Percentiles rank a stretch among this genome's conserved stretches.
These are phyloP conservation scores for Exophiala sp. DNA, from an alignment of 2,329 filamentous ascomycete genomes.

Conservation along the genomic window DNA sequence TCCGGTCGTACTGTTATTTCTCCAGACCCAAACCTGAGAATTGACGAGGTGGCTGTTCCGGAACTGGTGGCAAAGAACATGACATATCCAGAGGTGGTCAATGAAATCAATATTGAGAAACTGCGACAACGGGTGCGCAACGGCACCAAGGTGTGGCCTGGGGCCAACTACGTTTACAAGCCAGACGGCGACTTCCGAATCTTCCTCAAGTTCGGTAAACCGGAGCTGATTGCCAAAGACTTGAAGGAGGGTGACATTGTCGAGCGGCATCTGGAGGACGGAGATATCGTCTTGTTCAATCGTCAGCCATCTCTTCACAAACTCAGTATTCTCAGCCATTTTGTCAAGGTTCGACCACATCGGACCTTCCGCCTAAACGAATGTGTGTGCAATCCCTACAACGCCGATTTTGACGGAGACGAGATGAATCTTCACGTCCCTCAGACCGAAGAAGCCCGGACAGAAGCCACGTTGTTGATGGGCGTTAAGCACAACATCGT, in stretches of 20 bases:
- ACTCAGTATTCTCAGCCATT: constrained; percentile 94
- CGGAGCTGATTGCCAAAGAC: constrained; percentile 63
- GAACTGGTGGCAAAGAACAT: constrained; percentile 89
- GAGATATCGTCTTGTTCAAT: constrained; percentile 95
- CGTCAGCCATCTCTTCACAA: constrained; percentile 97
- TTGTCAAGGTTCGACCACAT: constrained; percentile 88
- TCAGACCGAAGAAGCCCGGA: constrained; percentile 91
- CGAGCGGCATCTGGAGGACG: constrained; percentile 89
- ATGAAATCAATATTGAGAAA: constrained; percentile 78
- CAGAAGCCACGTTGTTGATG: constrained; percentile 94
- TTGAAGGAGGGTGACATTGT: constrained; percentile 81
- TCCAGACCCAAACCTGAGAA: constrained; percentile 86
- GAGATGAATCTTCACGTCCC: constrained; percentile 99
- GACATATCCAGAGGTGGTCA: constrained; percentile 87
- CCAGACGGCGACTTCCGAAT: constrained; percentile 65
- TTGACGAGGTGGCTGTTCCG: constrained; percentile 91
- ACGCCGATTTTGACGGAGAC: constrained; percentile 97
- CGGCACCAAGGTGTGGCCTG: constrained; percentile 74
- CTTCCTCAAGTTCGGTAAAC: constrained; percentile 68
- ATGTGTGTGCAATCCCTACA: constrained; percentile 96
- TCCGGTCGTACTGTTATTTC: constrained; percentile 97
- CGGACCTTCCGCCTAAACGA: constrained; percentile 95
- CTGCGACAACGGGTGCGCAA: constrained; percentile 67
- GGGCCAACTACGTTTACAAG: constrained; percentile 75
- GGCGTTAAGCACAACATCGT: constrained; percentile 94